Evolutionary conservation across 257 asterid genomes (phyloP).

Genomic region (Solanum lignicaule): DNA sequence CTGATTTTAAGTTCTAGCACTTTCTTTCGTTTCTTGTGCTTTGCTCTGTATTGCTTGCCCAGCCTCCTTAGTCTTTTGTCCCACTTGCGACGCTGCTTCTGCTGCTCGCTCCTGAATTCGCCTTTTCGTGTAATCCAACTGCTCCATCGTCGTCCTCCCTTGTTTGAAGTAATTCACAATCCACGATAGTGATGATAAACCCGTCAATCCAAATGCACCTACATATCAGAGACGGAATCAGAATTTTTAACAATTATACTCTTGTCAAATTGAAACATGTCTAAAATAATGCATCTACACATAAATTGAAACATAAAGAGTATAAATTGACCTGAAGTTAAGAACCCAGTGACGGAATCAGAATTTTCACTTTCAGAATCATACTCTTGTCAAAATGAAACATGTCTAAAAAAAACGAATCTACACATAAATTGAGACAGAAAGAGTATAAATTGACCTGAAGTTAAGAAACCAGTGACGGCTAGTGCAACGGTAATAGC

Average conservation of each 20-base stretch:
- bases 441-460: background rate
- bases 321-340: background rate
- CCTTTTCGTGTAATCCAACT: background rate
- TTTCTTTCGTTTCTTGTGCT: background rate
- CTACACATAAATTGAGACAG: background rate
- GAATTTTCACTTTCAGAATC: too few relatives aligned
- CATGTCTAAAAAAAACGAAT: too few relatives aligned
- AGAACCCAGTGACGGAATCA: background rate
- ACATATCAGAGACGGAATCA: background rate
- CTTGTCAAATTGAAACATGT: too few relatives aligned
- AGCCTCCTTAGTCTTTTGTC: background rate
- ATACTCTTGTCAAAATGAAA: too few relatives aligned
- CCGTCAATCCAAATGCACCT: conserved; percentile 14
- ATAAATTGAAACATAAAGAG: background rate
- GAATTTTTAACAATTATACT: background rate
- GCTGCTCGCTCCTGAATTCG: conserved; percentile 1
- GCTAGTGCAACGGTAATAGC: background rate
- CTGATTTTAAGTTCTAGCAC: background rate
- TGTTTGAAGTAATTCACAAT: conserved; percentile 1
- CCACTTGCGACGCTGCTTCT: background rate
- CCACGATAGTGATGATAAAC: conserved; percentile 8
- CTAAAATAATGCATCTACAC: too few relatives aligned
- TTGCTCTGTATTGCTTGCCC: background rate
- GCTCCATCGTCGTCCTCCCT: background rate
- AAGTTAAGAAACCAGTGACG: conserved; percentile 3